phyloP scores from a whole-genome alignment of 225 moss, liverwort and hornwort genomes.

The Bryoerythrophyllum caledonicum region DNA sequence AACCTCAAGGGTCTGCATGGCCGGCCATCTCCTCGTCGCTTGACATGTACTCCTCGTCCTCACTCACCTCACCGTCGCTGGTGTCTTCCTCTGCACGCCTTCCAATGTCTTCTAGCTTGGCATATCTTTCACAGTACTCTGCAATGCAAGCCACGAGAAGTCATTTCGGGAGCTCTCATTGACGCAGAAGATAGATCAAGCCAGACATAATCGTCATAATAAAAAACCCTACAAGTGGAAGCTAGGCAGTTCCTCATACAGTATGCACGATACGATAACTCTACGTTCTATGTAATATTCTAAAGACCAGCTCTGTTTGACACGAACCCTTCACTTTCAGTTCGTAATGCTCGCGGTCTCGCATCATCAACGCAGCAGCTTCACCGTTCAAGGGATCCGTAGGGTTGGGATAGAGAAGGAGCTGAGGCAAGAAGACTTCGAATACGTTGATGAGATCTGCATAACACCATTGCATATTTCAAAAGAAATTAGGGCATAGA shows the following conservation, averaged over 20 bases:
- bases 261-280: not conserved
- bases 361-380: conserved; percentile 88
- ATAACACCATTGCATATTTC: not conserved
- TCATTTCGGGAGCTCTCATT: conserved; percentile 8
- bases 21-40: conserved; percentile 93
- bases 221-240: conserved; percentile 12
- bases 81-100: conserved; percentile 61
- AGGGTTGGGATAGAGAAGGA: conserved; percentile 81
- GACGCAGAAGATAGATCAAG: not conserved
- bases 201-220: not conserved
- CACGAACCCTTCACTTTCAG: conserved; percentile 83
- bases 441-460: conserved; percentile 92
- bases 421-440: conserved; percentile 90
- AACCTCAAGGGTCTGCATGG: conserved; percentile 74
- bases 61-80: conserved; percentile 79
- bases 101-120: conserved; percentile 76
- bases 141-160: conserved; percentile 23
- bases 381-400: conserved; percentile 90
- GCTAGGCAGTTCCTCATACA: not conserved
- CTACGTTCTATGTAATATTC: not conserved
- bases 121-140: conserved; percentile 94
- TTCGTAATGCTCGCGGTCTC: conserved; percentile 83
- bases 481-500: not conserved
- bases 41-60: conserved; percentile 81
- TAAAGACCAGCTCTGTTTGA: not conserved